Base-by-base conservation (phyloP, 768 basidiomycete genomes). In the Trametes coccinea region DNA sequence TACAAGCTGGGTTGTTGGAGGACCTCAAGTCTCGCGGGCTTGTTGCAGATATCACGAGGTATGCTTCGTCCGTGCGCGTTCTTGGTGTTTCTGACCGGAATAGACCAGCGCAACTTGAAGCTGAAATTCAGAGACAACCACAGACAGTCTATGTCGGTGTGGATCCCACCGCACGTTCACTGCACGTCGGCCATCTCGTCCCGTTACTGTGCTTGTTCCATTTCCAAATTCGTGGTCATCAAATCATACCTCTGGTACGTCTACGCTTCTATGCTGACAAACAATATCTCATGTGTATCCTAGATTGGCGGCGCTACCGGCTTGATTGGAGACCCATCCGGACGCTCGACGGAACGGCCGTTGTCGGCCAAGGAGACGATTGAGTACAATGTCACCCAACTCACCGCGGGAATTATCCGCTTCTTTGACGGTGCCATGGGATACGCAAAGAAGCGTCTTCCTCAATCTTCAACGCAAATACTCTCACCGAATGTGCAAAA, bases 261-360 rank as follows among this genome's bases (percentile, higher is more conserved):
- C 11, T 11, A 37, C 11, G 34, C 34, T 37, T 5, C 5, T 11
- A 11, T 37, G 6, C 34, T 5, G 5, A 37, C 11, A 37, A 37
- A 6, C 22, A 22, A 22, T 22, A 22, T 22, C 22, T 22, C 22
- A 22, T 37, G 34, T 11, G 34, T 37, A 5, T 37, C 11, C 11
- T 70, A 98, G 96, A 90, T 98, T 72, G 96, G 97, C 34, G 95
- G 94, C 0, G 95, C 94, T 8, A 98, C 96, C 0, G 97, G 94
- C 8, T 86, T 90, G n/a, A 88, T 99, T 47, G 97, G 97, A 5
- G 97, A 99, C 71, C 97, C 97, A 7, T 96, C 95, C 4, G 96
- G 97, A 2, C 83, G 95, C 39, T 80, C 82, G 4, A 84, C 84
- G 0, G 96, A 97, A 74, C 86, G 97, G 22, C 82, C 86, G 56